These are phyloP conservation scores for Pistacia integerrima DNA, from an alignment of 345 rosid species.

Conservation along the genomic window DNA sequence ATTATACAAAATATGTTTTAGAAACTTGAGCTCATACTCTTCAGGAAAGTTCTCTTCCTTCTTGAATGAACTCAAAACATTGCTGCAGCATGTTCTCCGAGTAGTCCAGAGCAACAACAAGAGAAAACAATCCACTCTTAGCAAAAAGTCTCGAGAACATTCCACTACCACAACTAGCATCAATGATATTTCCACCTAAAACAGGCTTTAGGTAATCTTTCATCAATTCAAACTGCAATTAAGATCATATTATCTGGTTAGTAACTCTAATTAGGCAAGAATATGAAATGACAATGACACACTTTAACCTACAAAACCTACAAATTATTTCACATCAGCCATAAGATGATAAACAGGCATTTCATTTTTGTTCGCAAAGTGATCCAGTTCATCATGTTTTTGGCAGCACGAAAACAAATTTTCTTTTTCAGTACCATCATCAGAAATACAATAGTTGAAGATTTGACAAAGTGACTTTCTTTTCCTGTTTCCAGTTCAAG, in stretches of 20 bases:
- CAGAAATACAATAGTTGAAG: not conserved
- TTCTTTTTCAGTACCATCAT: not conserved
- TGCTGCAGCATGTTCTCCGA: conserved; percentile 87
- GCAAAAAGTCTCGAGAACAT: conserved; percentile 77
- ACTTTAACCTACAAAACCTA: not conserved
- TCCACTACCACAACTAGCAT: conserved; percentile 95
- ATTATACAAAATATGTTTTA: not conserved
- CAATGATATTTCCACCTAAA: conserved; percentile 77
- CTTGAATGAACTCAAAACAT: conserved; percentile 65
- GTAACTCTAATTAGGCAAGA: conserved; percentile 7
- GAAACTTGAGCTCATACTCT: conserved; percentile 48
- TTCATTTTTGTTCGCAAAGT: not conserved
- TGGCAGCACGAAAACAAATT: conserved; percentile 7
- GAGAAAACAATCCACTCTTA: conserved; percentile 71
- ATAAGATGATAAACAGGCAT: not conserved
- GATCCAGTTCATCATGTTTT: not conserved
- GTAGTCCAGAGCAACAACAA: conserved; percentile 77
- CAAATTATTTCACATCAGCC: conserved; percentile 1
- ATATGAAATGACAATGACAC: not conserved
- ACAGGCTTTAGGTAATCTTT: conserved; percentile 73
- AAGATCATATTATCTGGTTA: conserved; percentile 16
- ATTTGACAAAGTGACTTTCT: not conserved
- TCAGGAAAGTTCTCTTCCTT: conserved; percentile 67
- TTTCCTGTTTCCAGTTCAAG: not conserved
- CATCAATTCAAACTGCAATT: conserved; percentile 71